Evolutionary conservation across 768 basidiomycete genomes (phyloP).

Genomic region (Tylopilus felleus): DNA sequence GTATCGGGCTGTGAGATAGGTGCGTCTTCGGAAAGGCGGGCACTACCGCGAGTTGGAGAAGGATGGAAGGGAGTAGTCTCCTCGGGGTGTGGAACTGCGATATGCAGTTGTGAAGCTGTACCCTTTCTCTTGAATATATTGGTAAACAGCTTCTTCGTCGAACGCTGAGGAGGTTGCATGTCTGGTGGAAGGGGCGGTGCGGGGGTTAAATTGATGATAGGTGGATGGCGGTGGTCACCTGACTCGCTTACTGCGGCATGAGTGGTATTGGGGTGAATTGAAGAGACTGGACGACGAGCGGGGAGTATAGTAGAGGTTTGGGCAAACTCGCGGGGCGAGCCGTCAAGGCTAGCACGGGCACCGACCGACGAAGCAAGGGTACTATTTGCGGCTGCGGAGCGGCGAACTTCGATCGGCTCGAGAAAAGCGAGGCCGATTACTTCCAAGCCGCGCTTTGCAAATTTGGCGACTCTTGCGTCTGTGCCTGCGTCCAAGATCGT

Average conservation of each 20-base stretch:
- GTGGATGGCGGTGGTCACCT: neutral
- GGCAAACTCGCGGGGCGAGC: slow-evolving; percentile 21
- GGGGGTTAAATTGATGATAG: slow-evolving; percentile 15
- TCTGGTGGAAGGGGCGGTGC: slow-evolving; percentile 17
- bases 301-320: neutral
- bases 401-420: slow-evolving; percentile 78
- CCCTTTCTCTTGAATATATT: slow-evolving; percentile 66
- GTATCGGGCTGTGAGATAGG: slow-evolving; percentile 10
- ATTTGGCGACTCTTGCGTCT: slow-evolving; percentile 80
- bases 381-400: slow-evolving; percentile 11
- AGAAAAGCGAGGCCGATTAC: slow-evolving; percentile 73
- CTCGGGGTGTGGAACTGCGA: slow-evolving; percentile 28
- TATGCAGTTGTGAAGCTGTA: slow-evolving; percentile 13
- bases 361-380: slow-evolving; percentile 12
- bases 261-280: slow-evolving; percentile 4
- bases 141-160: slow-evolving; percentile 60
- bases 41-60: slow-evolving; percentile 9
- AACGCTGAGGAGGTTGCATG: slow-evolving; percentile 33
- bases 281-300: slow-evolving; percentile 11
- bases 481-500: slow-evolving; percentile 86
- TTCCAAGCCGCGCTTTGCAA: slow-evolving; percentile 69
- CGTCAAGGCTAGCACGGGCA: slow-evolving; percentile 32
- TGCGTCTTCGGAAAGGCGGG: slow-evolving; percentile 18
- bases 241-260: neutral
- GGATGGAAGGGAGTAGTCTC: slow-evolving; percentile 17